Conservation (phyloP, 805 yeast species). For the Blastobotrys peoriensis region DNA sequence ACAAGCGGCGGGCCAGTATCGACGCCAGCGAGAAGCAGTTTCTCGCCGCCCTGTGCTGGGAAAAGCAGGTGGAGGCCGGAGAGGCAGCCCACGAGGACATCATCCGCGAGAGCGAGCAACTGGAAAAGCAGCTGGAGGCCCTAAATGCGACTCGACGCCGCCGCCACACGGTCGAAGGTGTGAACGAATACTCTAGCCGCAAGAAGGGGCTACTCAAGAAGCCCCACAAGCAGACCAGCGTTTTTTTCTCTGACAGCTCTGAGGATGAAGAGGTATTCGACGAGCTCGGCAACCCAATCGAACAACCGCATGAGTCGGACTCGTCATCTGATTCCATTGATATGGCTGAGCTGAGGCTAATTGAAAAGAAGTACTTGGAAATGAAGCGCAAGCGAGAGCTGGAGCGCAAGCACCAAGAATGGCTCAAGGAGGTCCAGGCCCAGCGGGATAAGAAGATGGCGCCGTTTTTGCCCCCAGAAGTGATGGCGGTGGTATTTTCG, state of each 20-base stretch:
- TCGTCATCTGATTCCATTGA: constrained; percentile 10
- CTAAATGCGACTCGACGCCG: constrained; percentile 26
- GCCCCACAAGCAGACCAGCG: not conserved
- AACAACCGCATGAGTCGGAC: constrained; percentile 15
- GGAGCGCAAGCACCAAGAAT: constrained; percentile 1
- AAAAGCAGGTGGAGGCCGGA: not conserved
- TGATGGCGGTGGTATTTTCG: constrained; percentile 38
- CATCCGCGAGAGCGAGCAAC: not conserved
- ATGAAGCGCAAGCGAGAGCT: constrained; percentile 7
- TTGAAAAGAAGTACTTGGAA: constrained; percentile 10
- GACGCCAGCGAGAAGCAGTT: not conserved
- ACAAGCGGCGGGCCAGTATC: not conserved
- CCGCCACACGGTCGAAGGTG: not conserved
- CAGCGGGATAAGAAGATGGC: constrained; percentile 11
- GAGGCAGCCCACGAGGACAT: not conserved
- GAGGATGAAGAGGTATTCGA: constrained; percentile 25
- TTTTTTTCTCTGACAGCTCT: not conserved
- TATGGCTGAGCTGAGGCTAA: constrained; percentile 14
- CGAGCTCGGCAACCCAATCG: constrained; percentile 21
- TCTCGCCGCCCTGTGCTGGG: constrained; percentile 4
- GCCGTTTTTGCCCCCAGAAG: constrained; percentile 42
- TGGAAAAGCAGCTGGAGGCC: constrained; percentile 8
- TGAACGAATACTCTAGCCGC: not conserved
- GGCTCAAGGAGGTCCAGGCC: constrained; percentile 4
- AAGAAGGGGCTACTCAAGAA: not conserved